Evolutionary conservation across 805 yeast genomes (phyloP).

Genomic region (Sugiyamaella boreocaroliniensis): DNA sequence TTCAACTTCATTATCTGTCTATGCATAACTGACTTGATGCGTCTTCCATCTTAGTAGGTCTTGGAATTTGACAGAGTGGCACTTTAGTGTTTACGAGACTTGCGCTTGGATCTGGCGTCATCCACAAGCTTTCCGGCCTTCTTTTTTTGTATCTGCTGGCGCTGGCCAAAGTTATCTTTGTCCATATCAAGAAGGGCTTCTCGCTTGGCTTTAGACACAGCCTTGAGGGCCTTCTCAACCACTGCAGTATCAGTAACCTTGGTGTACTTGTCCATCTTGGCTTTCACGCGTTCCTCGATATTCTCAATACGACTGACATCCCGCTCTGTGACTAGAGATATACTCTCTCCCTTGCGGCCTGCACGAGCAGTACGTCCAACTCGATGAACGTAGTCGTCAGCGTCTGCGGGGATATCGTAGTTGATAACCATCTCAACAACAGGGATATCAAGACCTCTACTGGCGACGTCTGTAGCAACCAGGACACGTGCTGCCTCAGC

Average conservation of each 20-base stretch:
- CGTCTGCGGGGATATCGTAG: constrained; percentile 90
- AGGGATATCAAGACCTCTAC: constrained; percentile 96
- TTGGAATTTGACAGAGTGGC: no score
- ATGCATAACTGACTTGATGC: neutral
- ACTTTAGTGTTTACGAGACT: neutral
- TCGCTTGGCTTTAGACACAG: constrained; percentile 75
- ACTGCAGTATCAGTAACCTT: constrained; percentile 69
- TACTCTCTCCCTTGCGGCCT: constrained; percentile 78
- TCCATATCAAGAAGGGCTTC: constrained; percentile 94
- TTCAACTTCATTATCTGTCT: neutral
- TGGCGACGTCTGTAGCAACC: constrained; percentile 94
- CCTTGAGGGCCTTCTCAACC: constrained; percentile 62
- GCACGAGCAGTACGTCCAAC: constrained; percentile 99
- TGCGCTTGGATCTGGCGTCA: neutral
- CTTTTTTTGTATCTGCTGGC: constrained; percentile 44
- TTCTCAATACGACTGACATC: constrained; percentile 77
- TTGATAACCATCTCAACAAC: constrained; percentile 83
- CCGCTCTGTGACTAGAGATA: constrained; percentile 76
- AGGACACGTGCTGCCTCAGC: constrained; percentile 91
- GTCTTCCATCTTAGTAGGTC: neutral
- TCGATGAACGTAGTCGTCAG: constrained; percentile 93
- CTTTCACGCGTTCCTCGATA: constrained; percentile 77
- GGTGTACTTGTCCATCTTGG: constrained; percentile 71
- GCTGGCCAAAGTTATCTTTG: constrained; percentile 78
- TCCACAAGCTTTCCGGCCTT: constrained; percentile 22